Percentiles rank a stretch among this genome's conserved stretches.
These are phyloP conservation scores for Cercophora samala DNA, from an alignment of 495 filamentous ascomycete genomes.

Conservation along the genomic window DNA sequence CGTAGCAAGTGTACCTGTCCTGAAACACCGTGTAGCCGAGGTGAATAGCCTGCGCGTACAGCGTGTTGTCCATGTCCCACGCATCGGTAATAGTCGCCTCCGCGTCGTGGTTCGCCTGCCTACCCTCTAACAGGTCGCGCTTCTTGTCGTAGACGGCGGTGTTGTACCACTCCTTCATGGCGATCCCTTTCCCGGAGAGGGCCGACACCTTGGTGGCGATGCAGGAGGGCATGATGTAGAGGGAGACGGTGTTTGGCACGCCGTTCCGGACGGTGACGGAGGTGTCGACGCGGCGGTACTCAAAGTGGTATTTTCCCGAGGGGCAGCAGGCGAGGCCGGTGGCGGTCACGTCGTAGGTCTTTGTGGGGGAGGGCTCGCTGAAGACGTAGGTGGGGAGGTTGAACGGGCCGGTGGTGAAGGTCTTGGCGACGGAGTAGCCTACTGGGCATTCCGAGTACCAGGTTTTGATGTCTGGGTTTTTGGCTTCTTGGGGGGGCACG, in stretches of 20 bases:
- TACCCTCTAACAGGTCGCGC: background rate
- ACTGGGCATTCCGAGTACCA: background rate
- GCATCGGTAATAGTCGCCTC: background rate
- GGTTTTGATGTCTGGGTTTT: background rate
- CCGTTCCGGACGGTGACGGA: background rate
- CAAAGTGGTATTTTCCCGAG: background rate
- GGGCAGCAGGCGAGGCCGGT: slow-evolving; percentile 3
- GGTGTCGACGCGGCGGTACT: background rate
- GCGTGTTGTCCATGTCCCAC: background rate
- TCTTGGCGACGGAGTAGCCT: background rate
- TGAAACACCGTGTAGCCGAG: background rate
- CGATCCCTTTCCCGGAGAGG: background rate
- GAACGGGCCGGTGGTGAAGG: background rate
- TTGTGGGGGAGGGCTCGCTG: background rate
- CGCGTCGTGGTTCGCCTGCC: background rate
- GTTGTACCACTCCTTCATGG: background rate
- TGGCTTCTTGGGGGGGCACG: background rate
- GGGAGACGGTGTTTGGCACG: background rate
- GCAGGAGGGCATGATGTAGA: slow-evolving; percentile 3
- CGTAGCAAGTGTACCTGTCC: background rate
- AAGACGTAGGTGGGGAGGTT: background rate
- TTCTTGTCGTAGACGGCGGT: slow-evolving; percentile 1
- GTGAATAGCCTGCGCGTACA: background rate
- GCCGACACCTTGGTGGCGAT: background rate
- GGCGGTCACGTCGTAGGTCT: slow-evolving; percentile 4